These are phyloP conservation scores for Fusarium guadeloupense DNA, from an alignment of 2,329 filamentous ascomycete genomes.

Conservation along the genomic window DNA sequence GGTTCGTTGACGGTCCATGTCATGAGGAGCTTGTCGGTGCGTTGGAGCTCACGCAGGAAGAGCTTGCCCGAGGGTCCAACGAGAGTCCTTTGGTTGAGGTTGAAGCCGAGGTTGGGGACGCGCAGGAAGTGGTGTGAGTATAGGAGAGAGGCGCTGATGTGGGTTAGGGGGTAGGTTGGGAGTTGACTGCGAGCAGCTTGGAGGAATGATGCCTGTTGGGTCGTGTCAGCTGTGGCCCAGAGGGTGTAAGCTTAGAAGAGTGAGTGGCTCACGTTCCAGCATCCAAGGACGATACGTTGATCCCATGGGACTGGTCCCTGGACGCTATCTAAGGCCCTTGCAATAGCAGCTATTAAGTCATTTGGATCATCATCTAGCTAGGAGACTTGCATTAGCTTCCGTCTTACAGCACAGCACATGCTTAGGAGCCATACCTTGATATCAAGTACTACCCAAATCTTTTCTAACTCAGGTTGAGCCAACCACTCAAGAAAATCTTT, in stretches of 20 bases:
- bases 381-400: slow-evolving; percentile 11
- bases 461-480: slow-evolving; percentile 67
- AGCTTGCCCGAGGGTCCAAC: slow-evolving; percentile 71
- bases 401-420: slow-evolving; percentile 2
- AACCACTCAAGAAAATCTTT: slow-evolving; percentile 79
- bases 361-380: slow-evolving; percentile 75
- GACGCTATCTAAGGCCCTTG: slow-evolving; percentile 67
- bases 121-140: slow-evolving; percentile 77
- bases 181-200: slow-evolving; percentile 69
- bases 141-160: slow-evolving; percentile 72
- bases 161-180: slow-evolving; percentile 69
- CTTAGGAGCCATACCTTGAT: slow-evolving; percentile 71
- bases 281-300: slow-evolving; percentile 78
- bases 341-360: slow-evolving; percentile 75
- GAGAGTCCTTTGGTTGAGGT: slow-evolving; percentile 75
- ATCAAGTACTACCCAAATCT: slow-evolving; percentile 85
- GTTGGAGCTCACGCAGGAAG: slow-evolving; percentile 70
- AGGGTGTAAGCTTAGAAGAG: slow-evolving; percentile 1
- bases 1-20: slow-evolving; percentile 89
- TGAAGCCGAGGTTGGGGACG: slow-evolving; percentile 76
- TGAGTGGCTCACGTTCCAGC: slow-evolving; percentile 72
- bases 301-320: slow-evolving; percentile 69
- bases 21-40: slow-evolving; percentile 66
- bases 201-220: slow-evolving; percentile 71
- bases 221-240: slow-evolving; percentile 2